A percentile compares a stretch with the other conserved stretches of the same genome.
phyloP scores from a whole-genome alignment of 2,329 filamentous ascomycete species.

The Aspergillus aculeatinus region DNA sequence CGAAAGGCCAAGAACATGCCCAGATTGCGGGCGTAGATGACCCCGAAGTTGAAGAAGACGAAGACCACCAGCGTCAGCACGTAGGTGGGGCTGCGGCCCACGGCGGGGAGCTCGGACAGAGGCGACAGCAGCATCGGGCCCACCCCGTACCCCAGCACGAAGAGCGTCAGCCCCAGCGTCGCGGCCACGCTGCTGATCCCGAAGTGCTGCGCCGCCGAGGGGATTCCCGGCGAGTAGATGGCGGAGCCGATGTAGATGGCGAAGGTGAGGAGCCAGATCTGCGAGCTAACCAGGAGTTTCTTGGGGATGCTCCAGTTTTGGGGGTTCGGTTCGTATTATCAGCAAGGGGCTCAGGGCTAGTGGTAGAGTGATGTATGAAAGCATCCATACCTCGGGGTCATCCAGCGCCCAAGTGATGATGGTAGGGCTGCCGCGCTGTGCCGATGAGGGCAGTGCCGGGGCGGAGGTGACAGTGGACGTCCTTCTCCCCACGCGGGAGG shows the following conservation, averaged over 20 bases:
- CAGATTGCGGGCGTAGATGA: slow-evolving; percentile 51
- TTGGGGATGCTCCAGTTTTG: slow-evolving; percentile 22
- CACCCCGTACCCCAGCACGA: slow-evolving; percentile 49
- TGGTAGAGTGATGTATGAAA: no score
- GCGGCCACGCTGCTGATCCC: slow-evolving; percentile 13
- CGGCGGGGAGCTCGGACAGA: slow-evolving; percentile 50
- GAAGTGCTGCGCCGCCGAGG: slow-evolving; percentile 44
- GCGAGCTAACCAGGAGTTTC: slow-evolving; percentile 47
- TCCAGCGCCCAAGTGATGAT: no score
- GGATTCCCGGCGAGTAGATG: slow-evolving; percentile 51
- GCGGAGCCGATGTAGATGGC: slow-evolving; percentile 53
- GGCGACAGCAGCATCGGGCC: slow-evolving; percentile 49
- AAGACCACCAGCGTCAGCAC: slow-evolving; percentile 51
- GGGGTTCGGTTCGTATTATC: no score
- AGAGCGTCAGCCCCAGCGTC: slow-evolving; percentile 29
- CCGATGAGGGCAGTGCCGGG: no score
- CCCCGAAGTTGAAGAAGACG: slow-evolving; percentile 50
- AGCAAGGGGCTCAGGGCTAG: no score
- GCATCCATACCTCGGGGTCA: no score
- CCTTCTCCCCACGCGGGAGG: no score
- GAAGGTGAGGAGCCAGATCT: slow-evolving; percentile 50
- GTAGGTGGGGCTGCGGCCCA: slow-evolving; percentile 53
- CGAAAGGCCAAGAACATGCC: slow-evolving; percentile 48
- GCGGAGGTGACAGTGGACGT: no score
- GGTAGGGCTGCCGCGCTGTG: no score